Evolutionary conservation across 2,329 filamentous ascomycete species (phyloP).

Genomic region (Aureobasidium sp.): DNA sequence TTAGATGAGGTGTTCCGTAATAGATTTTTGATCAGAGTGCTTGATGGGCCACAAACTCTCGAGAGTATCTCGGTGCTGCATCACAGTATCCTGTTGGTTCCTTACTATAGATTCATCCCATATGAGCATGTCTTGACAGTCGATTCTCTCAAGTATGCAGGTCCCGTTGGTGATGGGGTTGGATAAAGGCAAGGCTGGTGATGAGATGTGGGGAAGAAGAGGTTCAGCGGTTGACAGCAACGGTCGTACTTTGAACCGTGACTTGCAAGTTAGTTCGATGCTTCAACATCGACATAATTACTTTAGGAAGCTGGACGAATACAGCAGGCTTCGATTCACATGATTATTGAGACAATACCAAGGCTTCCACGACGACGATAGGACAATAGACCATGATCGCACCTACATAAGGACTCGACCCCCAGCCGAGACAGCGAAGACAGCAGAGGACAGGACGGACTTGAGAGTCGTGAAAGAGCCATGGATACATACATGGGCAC

Average conservation of each 20-base stretch:
- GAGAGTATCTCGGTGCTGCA: neutral
- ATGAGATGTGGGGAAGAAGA: constrained; percentile 1
- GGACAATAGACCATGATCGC: neutral
- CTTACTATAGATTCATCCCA: no score
- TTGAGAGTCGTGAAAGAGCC: neutral
- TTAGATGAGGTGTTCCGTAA: neutral
- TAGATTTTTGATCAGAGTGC: neutral
- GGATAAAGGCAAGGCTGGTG: neutral
- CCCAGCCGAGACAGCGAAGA: neutral
- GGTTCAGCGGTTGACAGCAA: constrained; percentile 4
- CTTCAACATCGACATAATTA: neutral
- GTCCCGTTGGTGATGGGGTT: neutral
- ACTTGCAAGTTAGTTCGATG: neutral
- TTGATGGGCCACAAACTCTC: neutral
- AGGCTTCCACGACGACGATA: neutral
- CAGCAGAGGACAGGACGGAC: neutral
- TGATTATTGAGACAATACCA: neutral
- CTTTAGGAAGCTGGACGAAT: neutral
- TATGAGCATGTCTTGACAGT: neutral
- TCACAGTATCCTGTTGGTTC: neutral
- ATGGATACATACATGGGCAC: constrained; percentile 21
- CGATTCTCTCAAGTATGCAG: neutral
- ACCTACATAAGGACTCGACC: neutral
- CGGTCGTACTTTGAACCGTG: constrained; percentile 6
- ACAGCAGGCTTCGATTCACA: neutral